Base-by-base conservation (phyloP, 192 early-diverging fungal species). In the Coemansia sp. region DNA sequence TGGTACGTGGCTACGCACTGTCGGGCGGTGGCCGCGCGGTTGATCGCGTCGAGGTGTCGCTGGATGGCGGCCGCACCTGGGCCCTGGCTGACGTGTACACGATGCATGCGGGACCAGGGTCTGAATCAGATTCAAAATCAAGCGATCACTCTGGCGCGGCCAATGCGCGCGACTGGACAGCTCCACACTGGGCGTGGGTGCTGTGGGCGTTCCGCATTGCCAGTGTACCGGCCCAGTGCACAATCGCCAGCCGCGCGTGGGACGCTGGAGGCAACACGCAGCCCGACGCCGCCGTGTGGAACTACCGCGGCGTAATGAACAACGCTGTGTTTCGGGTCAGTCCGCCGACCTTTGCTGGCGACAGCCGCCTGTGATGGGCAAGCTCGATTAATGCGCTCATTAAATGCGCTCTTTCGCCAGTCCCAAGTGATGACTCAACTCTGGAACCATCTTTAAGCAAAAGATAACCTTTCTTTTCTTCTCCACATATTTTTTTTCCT, bases 191-290 rank as follows among this genome's bases (percentile, higher is more conserved):
- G 92, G 85, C 91, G 36, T 94, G 94, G 94, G 88, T 87, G 24
- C 73, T 90, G 40, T 96, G 92, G 92, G 80, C 88, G 34, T 88
- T 81, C 37, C 62, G 64, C 25, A 80, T 94, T 18, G 51, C 74
- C 48, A 64, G 60, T 31, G 66, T 77, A 37, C 48, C 66, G 9
- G 26, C 55, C 17, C 58, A 73, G 59, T 74, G 86, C 63, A 68
- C 86, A 53, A 76, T 97, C 52, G 57, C 68, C 5, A 89, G 88
- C 57, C 86, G 93, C 31, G 94, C 94, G 9, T 89, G 93, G 62
- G 94, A 96, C 67, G 82, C 85, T 9, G 75, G 84, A 23, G 93
- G 93, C 63, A 96, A 96, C 67, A 88, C 88, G 56, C 94, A 96
- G 74, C 94, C 91, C 12, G 86, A 88, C 64, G 66, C 79, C 3